Evolutionary conservation across 116 monocot genomes (phyloP).

Genomic region (Papilionanthe hybrid): DNA sequence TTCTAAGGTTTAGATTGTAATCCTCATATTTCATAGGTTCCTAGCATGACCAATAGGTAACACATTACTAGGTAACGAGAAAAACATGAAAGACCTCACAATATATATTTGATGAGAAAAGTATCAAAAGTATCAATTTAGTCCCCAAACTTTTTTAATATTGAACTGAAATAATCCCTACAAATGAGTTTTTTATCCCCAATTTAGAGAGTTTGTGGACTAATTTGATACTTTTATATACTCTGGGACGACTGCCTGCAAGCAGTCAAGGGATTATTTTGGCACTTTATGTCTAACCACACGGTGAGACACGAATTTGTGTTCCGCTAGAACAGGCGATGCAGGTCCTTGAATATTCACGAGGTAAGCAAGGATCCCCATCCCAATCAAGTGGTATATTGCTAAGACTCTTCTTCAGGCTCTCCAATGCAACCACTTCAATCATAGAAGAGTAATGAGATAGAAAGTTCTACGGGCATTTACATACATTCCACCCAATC

Average conservation of each 20-base stretch:
- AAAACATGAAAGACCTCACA: not conserved
- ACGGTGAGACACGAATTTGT: constrained; percentile 52
- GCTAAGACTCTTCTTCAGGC: constrained; percentile 39
- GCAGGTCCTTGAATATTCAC: constrained; percentile 67
- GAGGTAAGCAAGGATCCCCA: constrained; percentile 90
- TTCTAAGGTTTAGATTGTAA: not conserved
- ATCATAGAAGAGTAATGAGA: constrained; percentile 7
- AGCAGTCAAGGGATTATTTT: too few relatives aligned
- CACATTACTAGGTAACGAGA: not conserved
- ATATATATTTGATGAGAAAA: not conserved
- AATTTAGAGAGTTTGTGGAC: too few relatives aligned
- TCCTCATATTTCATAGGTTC: constrained; percentile 69
- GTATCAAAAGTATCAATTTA: too few relatives aligned
- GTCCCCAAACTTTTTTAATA: too few relatives aligned
- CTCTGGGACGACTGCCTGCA: too few relatives aligned
- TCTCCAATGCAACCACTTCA: constrained; percentile 59
- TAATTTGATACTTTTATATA: too few relatives aligned
- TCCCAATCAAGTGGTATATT: constrained; percentile 75
- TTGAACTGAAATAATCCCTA: too few relatives aligned
- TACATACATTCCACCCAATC: too few relatives aligned
- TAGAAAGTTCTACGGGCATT: not conserved
- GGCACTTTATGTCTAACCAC: constrained; percentile 27
- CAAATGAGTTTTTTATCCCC: too few relatives aligned
- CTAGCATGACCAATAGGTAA: constrained; percentile 29
- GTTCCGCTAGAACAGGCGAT: constrained; percentile 50